Base-by-base conservation (phyloP, 345 rosid genomes). In the Brassica incana region DNA sequence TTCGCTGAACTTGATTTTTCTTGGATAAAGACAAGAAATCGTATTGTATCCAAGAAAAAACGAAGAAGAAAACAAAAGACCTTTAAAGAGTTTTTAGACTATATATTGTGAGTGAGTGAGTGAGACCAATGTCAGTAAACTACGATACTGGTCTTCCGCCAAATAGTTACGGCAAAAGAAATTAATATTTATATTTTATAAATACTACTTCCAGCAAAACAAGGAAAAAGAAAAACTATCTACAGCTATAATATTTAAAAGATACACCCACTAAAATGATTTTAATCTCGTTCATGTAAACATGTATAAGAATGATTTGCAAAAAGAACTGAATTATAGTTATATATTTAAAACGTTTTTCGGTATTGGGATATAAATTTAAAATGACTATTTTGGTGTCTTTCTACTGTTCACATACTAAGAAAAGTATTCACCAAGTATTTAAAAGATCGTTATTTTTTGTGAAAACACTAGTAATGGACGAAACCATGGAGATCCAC, bases 101-200 rank as follows among this genome's bases (percentile, higher is more conserved):
- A 54, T 80, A 54, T 69, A 69, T 69, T 75, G 62, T 69, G 72
- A 80, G 80, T 59, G 69, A 70, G 77, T 35, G 69, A 81, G 77
- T 36, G 77, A 81, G 83, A 81, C 83, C 77, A 76, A 71, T 75
- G 75, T 69, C 79, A 75, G 80, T 76, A 81, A 65, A 69, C 65
- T 76, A 81, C 74, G 83, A 60, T 66, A 20, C 48, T 52, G 61
- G 80, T 71, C 76, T 80, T 71, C 79, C 79, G 69, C 79, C 67
- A 63, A 62, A 69, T 36, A 69, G 23, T 65, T 54, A 3, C 68
- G 52, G 83, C 67, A 29, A 69, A 45, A 74, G 36, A 36, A 27
- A 20, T 3, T 36, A 56, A 6, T 18, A 30, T 9, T 6, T 9
- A 8, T 18, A 58, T 7, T 59, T 7, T 59, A 59, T 20, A 52